Evolutionary conservation across 1,139 yeast species (phyloP).

Genomic region (Eremothecium cymbalariae): DNA sequence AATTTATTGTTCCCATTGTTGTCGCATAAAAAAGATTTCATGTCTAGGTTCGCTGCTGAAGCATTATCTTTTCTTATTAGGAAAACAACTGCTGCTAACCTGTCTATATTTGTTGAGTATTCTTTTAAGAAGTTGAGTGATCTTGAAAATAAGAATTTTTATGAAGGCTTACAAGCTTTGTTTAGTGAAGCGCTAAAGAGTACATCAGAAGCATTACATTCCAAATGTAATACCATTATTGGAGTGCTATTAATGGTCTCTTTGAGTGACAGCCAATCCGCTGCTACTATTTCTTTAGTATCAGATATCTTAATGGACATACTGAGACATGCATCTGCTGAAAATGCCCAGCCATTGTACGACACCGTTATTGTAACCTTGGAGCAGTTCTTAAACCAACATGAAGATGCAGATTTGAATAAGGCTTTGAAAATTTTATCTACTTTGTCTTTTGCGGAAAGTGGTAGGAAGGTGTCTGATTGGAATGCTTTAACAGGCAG

Average conservation of each 20-base stretch:
- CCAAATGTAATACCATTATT: constrained; percentile 51
- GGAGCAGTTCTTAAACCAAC: constrained; percentile 15
- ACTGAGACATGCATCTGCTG: constrained; percentile 54
- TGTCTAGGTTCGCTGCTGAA: constrained; percentile 82
- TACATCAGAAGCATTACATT: constrained; percentile 65
- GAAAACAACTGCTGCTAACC: constrained; percentile 48
- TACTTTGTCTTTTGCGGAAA: constrained; percentile 53
- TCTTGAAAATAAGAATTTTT: constrained; percentile 38
- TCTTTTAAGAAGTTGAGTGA: constrained; percentile 43
- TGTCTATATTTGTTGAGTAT: constrained; percentile 42
- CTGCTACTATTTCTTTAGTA: constrained; percentile 37
- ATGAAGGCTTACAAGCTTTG: constrained; percentile 51
- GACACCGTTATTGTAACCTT: constrained; percentile 33
- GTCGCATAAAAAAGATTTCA: constrained; percentile 49
- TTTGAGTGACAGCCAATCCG: constrained; percentile 24
- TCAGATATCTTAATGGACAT: constrained; percentile 54
- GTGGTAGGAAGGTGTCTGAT: constrained; percentile 51
- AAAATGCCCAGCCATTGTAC: constrained; percentile 45
- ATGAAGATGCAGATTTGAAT: constrained; percentile 16
- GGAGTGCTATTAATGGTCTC: constrained; percentile 38
- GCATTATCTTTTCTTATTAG: constrained; percentile 78
- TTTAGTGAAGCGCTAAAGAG: constrained; percentile 71
- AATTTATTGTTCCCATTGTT: constrained; percentile 57
- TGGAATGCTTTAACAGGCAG: constrained; percentile 27
- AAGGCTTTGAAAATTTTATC: constrained; percentile 31